Percentiles rank a stretch among this genome's conserved stretches.
Evolutionary conservation across 169 alveolate genomes (phyloP).

Genomic region (Cryptosporidium canis): DNA sequence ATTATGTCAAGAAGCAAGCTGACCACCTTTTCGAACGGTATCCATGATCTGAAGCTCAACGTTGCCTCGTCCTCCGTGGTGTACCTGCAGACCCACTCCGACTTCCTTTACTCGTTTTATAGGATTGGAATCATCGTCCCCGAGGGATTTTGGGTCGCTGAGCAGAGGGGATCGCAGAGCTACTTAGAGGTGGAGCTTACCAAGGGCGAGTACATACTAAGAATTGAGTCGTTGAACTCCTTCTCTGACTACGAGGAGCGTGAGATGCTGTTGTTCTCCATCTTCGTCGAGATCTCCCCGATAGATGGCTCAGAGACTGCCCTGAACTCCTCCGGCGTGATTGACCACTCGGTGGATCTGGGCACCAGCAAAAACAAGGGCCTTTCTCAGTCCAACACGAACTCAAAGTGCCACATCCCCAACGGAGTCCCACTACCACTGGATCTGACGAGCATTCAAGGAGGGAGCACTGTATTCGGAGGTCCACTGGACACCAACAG

Average conservation of each 20-base stretch:
- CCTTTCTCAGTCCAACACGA: neutral
- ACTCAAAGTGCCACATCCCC: constrained; percentile 42
- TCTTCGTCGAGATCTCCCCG: constrained; percentile 23
- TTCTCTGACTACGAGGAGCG: constrained; percentile 51
- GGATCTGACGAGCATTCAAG: constrained; percentile 74
- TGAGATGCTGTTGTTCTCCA: constrained; percentile 33
- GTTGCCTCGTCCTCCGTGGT: constrained; percentile 44
- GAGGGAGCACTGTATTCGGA: constrained; percentile 78
- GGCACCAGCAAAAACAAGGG: neutral
- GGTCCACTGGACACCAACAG: constrained; percentile 77
- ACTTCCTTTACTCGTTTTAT: constrained; percentile 29
- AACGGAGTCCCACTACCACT: constrained; percentile 78
- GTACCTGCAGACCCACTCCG: constrained; percentile 21
- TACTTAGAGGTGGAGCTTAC: constrained; percentile 73
- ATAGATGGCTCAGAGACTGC: constrained; percentile 46
- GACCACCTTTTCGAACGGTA: constrained; percentile 3
- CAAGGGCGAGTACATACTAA: constrained; percentile 69
- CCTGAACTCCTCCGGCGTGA: constrained; percentile 8
- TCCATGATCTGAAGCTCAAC: constrained; percentile 32
- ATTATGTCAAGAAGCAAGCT: constrained; percentile 1
- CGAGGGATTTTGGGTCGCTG: constrained; percentile 79
- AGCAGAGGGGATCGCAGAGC: constrained; percentile 75
- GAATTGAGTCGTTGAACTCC: constrained; percentile 58
- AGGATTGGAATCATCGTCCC: constrained; percentile 78
- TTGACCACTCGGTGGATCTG: constrained; percentile 20